Base-by-base conservation (phyloP, 2,329 filamentous ascomycete genomes). In the Penicillium brasilianum region DNA sequence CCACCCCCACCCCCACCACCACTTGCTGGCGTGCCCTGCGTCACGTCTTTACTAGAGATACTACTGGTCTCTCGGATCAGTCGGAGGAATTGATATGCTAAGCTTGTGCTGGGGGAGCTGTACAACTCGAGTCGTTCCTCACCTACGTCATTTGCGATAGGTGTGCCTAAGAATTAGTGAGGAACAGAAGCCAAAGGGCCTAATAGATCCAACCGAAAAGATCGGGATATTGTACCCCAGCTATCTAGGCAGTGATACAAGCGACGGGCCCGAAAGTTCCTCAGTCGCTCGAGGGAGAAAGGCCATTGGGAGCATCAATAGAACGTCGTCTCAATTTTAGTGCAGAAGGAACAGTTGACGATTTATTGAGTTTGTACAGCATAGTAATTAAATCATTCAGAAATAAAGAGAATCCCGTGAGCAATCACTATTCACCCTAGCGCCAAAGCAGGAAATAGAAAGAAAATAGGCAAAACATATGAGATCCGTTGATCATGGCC, bases 1-100 rank as follows among this genome's bases (percentile, higher is more conserved):
- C 67, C 67, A 58, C 67, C 68, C 67, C 68, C 68, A 64, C 66
- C 67, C 63, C 68, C 67, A 65, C 67, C 65, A 64, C 63, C 62
- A 52, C 61, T 41, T 55, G 13, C 28, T 52, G 11, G 39, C 53
- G 39, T 13, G 13, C 32, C 18, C 14, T 37, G 7, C 30, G 30
- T 37, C 53, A 18, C 32, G 32, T 20, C 6, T 32, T 11, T 10
- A 49, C 28, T 13, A 5, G n/a, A 49, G n/a, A 28, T 36, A 14
- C 30, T 18, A 37, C 37, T 48, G 18, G 30, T 13, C 32, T 16
- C 9, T n/a, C 53, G 41, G 53, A 30, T 49, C n/a, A 13, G 10
- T 34, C 5, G 28, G 28, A 34, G 16, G 9, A 13, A 3, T 20
- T 7, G 9, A 34, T 32, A 49, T 49, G 46, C 9, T 32, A 14